Evolutionary conservation across 345 rosid species (phyloP).

Genomic region (Moringa oleifera): DNA sequence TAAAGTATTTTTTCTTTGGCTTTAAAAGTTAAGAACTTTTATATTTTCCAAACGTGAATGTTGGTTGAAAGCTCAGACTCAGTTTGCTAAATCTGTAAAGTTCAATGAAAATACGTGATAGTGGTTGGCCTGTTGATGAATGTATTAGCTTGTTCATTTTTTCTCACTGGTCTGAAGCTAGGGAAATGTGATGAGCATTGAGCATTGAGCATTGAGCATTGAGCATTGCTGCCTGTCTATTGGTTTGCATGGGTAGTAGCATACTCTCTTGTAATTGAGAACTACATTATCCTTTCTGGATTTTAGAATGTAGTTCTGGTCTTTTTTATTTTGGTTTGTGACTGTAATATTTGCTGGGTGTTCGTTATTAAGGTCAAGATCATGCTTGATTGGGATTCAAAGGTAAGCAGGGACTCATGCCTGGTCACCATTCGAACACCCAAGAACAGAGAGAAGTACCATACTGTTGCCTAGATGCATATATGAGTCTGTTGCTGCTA

Average conservation of each 20-base stretch:
- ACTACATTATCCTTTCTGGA: too few species aligned
- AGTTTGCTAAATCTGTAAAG: constrained; percentile 40
- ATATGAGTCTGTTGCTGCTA: too few species aligned
- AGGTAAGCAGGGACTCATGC: constrained; percentile 41
- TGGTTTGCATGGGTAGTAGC: too few species aligned
- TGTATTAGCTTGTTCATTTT: constrained; percentile 45
- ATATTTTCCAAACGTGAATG: constrained; percentile 9
- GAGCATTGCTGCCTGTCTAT: too few species aligned
- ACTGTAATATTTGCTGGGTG: constrained; percentile 21
- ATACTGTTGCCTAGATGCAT: too few species aligned
- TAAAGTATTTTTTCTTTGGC: neutral
- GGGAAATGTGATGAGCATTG: constrained; percentile 44
- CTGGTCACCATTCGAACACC: constrained; percentile 38
- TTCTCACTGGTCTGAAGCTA: constrained; percentile 49
- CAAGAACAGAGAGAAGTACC: constrained; percentile 33
- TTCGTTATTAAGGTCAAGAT: constrained; percentile 46
- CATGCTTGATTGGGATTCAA: constrained; percentile 57
- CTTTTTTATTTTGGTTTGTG: too few species aligned
- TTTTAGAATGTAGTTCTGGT: too few species aligned
- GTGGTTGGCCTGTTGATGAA: constrained; percentile 42
- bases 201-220: constrained; percentile 14
- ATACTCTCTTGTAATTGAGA: too few species aligned
- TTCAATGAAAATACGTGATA: constrained; percentile 53
- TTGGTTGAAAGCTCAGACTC: constrained; percentile 44
- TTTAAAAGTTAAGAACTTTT: neutral